Conservation (phyloP, 805 yeast species). For the Sugiyamaella floridensis region DNA sequence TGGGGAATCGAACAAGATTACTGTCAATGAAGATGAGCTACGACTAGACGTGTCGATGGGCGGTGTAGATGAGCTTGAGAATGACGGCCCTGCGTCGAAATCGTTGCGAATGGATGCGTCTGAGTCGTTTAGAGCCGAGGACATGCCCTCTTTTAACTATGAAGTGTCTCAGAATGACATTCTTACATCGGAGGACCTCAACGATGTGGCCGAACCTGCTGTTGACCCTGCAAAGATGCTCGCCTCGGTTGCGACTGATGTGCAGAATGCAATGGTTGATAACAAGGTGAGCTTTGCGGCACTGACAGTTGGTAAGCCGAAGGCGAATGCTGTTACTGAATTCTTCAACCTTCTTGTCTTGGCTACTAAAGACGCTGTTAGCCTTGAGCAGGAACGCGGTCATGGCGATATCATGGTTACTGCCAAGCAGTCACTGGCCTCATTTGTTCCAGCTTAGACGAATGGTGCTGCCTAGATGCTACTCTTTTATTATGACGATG, state of each 20-base stretch:
- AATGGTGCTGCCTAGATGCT: constrained; percentile 24
- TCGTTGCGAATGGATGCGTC: not conserved
- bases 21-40: not conserved
- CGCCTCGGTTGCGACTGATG: not conserved
- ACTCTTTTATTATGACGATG: not conserved
- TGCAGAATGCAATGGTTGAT: not conserved
- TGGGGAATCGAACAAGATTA: not conserved
- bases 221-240: not conserved
- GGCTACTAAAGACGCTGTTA: constrained; percentile 68
- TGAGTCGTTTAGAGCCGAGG: not conserved
- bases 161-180: not conserved
- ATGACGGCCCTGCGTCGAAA: not conserved
- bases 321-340: constrained; percentile 58
- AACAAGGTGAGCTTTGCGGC: constrained; percentile 32
- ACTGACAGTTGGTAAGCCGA: constrained; percentile 24
- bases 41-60: not conserved
- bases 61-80: not conserved
- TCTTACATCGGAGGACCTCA: not conserved
- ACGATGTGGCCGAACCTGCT: not conserved
- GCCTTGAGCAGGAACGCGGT: constrained; percentile 50
- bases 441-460: constrained; percentile 18
- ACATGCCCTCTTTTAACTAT: not conserved
- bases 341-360: constrained; percentile 79
- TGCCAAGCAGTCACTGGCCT: constrained; percentile 33
- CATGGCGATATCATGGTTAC: constrained; percentile 55